Conservation (phyloP, 345 rosid species). For the Aquilaria yunnanensis region DNA sequence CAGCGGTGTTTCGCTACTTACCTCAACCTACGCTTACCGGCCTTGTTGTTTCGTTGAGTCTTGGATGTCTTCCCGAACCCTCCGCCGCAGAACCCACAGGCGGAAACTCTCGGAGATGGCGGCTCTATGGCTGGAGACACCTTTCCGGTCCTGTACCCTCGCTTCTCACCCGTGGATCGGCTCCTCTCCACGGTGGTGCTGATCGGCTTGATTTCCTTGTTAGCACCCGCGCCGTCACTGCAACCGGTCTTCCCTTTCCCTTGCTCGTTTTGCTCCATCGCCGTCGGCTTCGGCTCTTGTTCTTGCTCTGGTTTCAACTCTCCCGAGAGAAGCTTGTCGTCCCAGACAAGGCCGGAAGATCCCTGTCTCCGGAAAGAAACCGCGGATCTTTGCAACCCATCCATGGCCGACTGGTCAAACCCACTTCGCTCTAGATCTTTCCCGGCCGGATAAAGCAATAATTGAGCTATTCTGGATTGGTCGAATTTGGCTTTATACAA, state of each 20-base stretch:
- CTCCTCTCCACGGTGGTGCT: conserved; percentile 54
- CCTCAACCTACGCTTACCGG: conserved; percentile 57
- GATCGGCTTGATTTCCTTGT: conserved; percentile 21
- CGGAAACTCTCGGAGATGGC: conserved; percentile 80
- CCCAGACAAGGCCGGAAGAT: conserved; percentile 92
- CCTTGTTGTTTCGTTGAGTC: conserved; percentile 39
- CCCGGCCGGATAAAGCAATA: background rate
- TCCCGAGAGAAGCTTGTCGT: conserved; percentile 55
- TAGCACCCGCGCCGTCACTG: conserved; percentile 13
- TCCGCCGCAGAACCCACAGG: conserved; percentile 74
- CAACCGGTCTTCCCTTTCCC: conserved; percentile 19
- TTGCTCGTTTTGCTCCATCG: conserved; percentile 8
- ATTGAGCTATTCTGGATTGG: too few species aligned
- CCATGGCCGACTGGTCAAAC: conserved; percentile 40
- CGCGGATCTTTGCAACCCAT: conserved; percentile 82
- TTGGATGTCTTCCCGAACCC: conserved; percentile 50
- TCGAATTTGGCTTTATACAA: too few species aligned
- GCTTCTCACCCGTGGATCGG: conserved; percentile 74
- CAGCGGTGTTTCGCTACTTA: conserved; percentile 1
- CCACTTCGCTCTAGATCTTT: conserved; percentile 11
- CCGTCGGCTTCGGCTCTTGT: conserved; percentile 21
- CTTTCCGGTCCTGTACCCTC: conserved; percentile 71
- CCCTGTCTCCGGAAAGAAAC: conserved; percentile 90
- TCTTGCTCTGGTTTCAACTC: conserved; percentile 42
- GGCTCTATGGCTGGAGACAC: conserved; percentile 86